Evolutionary conservation across 2,329 filamentous ascomycete genomes (phyloP).

Genomic region (Botrytis porri): DNA sequence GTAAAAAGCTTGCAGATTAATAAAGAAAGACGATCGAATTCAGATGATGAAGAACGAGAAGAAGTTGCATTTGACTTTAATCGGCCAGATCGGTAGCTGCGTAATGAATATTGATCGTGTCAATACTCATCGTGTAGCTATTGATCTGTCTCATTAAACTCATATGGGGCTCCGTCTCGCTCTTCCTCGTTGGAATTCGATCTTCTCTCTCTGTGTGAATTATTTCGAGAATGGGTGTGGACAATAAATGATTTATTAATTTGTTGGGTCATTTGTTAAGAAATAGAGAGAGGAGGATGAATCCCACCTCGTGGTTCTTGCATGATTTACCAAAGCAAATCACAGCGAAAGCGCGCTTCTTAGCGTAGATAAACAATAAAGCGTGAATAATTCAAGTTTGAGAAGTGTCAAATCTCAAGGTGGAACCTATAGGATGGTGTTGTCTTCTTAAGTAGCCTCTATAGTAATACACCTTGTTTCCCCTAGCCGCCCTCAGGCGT

Average conservation of each 20-base stretch:
- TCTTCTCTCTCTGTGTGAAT: neutral
- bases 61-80: neutral
- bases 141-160: neutral
- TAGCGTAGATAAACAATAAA: neutral
- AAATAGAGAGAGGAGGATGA: neutral
- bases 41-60: neutral
- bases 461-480: neutral
- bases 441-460: neutral
- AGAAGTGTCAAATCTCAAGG: neutral
- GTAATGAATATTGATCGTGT: neutral
- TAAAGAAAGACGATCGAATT: neutral
- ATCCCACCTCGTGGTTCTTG: neutral
- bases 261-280: neutral
- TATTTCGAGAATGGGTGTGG: neutral
- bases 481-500: neutral
- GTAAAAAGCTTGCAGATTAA: neutral
- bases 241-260: neutral
- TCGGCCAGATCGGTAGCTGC: neutral
- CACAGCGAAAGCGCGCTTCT: neutral
- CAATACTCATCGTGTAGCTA: neutral
- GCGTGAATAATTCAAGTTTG: neutral
- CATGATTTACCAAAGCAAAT: neutral
- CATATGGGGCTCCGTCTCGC: fast-evolving
- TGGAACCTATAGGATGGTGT: too few relatives aligned
- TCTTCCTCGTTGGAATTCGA: neutral